phyloP scores from a whole-genome alignment of 495 filamentous ascomycete genomes.

The Aspergillus baeticus region DNA sequence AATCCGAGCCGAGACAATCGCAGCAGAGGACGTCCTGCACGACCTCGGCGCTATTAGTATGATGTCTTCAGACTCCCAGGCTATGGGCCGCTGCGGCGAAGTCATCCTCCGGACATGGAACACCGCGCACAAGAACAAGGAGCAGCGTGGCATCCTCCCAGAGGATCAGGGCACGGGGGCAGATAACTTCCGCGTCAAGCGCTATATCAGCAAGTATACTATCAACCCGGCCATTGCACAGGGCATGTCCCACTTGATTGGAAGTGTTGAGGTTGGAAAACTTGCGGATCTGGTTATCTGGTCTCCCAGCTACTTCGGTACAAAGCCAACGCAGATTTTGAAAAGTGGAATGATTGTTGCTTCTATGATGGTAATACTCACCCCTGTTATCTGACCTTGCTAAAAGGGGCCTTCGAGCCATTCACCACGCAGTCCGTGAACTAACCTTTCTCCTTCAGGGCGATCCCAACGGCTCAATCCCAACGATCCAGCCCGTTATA shows the following conservation, averaged over 20 bases:
- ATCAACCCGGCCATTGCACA: slow-evolving; percentile 95
- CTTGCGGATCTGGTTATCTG: slow-evolving; percentile 90
- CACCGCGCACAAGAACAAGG: slow-evolving; percentile 97
- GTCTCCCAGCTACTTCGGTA: slow-evolving; percentile 82
- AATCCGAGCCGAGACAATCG: slow-evolving; percentile 95
- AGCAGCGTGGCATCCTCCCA: slow-evolving; percentile 71
- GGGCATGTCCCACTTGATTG: slow-evolving; percentile 88
- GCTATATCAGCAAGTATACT: slow-evolving; percentile 96
- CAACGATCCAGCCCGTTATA: slow-evolving; percentile 84
- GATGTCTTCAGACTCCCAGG: slow-evolving; percentile 97
- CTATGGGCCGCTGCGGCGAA: slow-evolving; percentile 96
- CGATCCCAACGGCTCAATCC: slow-evolving; percentile 91
- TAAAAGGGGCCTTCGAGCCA: no score
- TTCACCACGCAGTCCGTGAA: no score
- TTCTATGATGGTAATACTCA: slow-evolving; percentile 85
- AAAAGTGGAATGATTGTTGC: slow-evolving; percentile 90
- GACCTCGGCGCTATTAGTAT: slow-evolving; percentile 95
- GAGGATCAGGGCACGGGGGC: slow-evolving; percentile 81
- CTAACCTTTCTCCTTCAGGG: slow-evolving; percentile 52
- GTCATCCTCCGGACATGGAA: slow-evolving; percentile 96
- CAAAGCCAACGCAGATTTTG: slow-evolving; percentile 78
- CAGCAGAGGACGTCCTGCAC: slow-evolving; percentile 95
- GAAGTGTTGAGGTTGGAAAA: slow-evolving; percentile 86
- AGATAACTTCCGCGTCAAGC: slow-evolving; percentile 91
- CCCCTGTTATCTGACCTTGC: no score